These are phyloP conservation scores for Steccherinum ochraceum DNA, from an alignment of 768 basidiomycete species.

Conservation along the genomic window DNA sequence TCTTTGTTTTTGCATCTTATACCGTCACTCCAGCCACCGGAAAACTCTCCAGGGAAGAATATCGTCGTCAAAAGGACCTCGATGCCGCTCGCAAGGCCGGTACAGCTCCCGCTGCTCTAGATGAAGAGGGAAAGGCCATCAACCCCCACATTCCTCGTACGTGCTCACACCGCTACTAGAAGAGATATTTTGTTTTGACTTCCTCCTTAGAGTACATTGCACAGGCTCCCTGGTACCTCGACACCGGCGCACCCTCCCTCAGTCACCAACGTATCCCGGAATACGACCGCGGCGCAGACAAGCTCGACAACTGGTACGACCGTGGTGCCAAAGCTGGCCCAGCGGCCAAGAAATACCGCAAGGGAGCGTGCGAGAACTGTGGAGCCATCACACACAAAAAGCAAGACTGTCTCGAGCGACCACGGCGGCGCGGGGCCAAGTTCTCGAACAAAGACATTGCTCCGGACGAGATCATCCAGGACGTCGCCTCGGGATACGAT, in stretches of 20 bases:
- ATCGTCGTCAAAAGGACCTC: constrained; percentile 91
- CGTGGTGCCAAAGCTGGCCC: constrained; percentile 80
- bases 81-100: constrained; percentile 98
- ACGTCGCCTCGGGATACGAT: constrained; percentile 72
- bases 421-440: constrained; percentile 93
- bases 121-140: constrained; percentile 92
- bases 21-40: constrained; percentile 38
- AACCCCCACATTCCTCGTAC: constrained; percentile 98
- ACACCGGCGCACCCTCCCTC: constrained; percentile 88
- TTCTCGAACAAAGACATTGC: constrained; percentile 87
- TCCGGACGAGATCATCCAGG: constrained; percentile 86
- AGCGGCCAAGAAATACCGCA: constrained; percentile 93
- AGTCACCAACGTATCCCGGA: constrained; percentile 84
- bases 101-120: constrained; percentile 92
- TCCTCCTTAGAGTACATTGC: constrained; percentile 82
- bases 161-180: constrained; percentile 21
- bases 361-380: constrained; percentile 98
- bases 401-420: constrained; percentile 91
- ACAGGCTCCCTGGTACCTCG: constrained; percentile 97
- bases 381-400: constrained; percentile 93
- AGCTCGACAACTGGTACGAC: constrained; percentile 90
- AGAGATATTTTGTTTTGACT: background rate
- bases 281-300: constrained; percentile 52
- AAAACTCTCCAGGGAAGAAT: constrained; percentile 92
- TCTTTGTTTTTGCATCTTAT: background rate